Conservation (phyloP, 1,284 basidiomycete genomes). For the Apiotrichum mycotoxinovorans region DNA sequence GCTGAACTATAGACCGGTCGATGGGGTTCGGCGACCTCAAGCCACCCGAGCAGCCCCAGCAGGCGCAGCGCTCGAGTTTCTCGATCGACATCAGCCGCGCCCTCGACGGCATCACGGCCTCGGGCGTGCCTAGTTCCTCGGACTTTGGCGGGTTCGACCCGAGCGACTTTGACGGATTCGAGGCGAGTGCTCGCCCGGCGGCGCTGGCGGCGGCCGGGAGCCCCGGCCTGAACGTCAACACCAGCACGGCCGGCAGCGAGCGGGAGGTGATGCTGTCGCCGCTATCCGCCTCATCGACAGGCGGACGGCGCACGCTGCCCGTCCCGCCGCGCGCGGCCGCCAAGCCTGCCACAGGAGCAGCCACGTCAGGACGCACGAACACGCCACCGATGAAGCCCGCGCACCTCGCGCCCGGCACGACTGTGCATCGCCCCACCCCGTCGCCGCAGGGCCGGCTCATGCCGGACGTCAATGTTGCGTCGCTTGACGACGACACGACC, state of each 20-base stretch:
- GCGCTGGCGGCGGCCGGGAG: too few relatives aligned
- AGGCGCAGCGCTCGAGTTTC: slow-evolving; percentile 7
- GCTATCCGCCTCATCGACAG: not conserved
- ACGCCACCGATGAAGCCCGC: not conserved
- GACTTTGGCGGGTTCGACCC: too few relatives aligned
- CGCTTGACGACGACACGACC: slow-evolving; percentile 15
- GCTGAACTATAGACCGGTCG: not conserved
- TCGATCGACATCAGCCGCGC: slow-evolving; percentile 15
- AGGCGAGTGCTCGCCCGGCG: too few relatives aligned
- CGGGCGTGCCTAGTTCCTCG: too few relatives aligned
- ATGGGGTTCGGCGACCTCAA: not conserved
- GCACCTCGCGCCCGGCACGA: not conserved
- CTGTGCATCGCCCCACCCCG: not conserved
- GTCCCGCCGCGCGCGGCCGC: not conserved
- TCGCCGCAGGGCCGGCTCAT: not conserved
- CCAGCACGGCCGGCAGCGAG: not conserved
- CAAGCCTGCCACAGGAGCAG: not conserved
- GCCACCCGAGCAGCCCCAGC: not conserved
- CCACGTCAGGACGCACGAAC: not conserved
- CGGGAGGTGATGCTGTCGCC: too few relatives aligned
- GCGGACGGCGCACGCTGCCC: not conserved
- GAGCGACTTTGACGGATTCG: too few relatives aligned
- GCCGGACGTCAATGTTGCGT: slow-evolving; percentile 8
- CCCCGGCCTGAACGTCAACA: not conserved
- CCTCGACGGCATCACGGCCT: slow-evolving; percentile 10